Base-by-base conservation (phyloP, 306 rosid genomes). In the Aeschynomene evenia region DNA sequence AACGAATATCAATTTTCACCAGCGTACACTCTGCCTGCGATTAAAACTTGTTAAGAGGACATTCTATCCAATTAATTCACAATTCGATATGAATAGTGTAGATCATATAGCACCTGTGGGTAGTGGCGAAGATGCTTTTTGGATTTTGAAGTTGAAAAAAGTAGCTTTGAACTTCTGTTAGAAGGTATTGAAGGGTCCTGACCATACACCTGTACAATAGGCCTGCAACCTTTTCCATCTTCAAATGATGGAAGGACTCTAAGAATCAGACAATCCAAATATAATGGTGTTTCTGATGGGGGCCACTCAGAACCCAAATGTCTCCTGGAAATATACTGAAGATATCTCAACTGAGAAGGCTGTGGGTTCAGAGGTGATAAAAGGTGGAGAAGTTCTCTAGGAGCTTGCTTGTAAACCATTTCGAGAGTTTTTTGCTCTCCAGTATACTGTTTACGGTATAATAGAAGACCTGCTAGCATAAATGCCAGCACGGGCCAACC, bases 401-500 rank as follows among this genome's bases (percentile, higher is more conserved):
- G 99, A 78, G 99, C 99, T 86, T 95, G 99, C 88, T 85, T 95
- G 88, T 89, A 89, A 68, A 95, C 92, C 96, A 91, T 91, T 77
- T 91, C 99, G 70, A 95, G 97, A 66, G 97, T 91, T 79, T 95
- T 95, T 43, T 72, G 99, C 78, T 89, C 99, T 52, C 97, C 97
- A n/a, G 3, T 89, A 73, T 89, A 89, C 77, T 91, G 97, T 80
- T 95, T 95, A 66, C 97, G 81, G 83, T 81, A 91, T 66, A 95
- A 72, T 22, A 95, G 78, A 78, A 95, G 92, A 79, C 92, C 89
- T 24, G 99, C 96, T 29, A 95, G 91, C 99, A 95, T 95, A 79
- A 95, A 95, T 34, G 99, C 97, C 68, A 95, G 95, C 43, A 91
- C 97, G 2, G 97, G 99, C 99, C 99, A 95, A 46, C 99, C 97